Conservation (phyloP, 2,329 filamentous ascomycete genomes). For the Ophiostoma australiae region DNA sequence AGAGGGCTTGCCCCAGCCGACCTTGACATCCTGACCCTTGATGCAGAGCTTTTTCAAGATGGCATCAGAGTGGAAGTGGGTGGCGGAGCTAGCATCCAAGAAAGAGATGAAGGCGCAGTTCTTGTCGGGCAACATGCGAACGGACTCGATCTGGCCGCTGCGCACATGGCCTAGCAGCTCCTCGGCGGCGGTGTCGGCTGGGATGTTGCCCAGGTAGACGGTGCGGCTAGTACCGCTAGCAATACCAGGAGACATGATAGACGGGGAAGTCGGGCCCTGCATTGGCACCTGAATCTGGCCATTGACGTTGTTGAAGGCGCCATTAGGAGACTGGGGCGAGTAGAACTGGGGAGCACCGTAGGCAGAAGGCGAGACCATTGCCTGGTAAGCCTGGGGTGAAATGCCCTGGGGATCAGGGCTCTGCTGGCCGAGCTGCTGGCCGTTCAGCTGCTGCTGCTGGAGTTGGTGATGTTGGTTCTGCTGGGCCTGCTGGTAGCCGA, state of each 20-base stretch:
- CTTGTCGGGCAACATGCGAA: conserved; percentile 93
- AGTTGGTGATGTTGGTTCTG: conserved; percentile 59
- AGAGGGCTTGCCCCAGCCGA: conserved; percentile 98
- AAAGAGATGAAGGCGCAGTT: conserved; percentile 99
- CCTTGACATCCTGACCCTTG: conserved; percentile 98
- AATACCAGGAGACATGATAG: conserved; percentile 71
- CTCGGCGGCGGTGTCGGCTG: conserved; percentile 93
- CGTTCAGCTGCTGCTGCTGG: conserved; percentile 58
- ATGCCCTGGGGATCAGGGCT: conserved; percentile 74
- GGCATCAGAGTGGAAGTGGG: conserved; percentile 98
- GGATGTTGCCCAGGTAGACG: conserved; percentile 96
- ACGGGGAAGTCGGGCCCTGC: conserved; percentile 62
- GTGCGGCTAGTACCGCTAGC: conserved; percentile 90
- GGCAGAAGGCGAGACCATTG: conserved; percentile 77
- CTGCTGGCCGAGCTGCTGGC: conserved; percentile 59
- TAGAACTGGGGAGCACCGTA: conserved; percentile 79
- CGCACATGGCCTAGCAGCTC: conserved; percentile 94
- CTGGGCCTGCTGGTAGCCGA: conserved; percentile 65
- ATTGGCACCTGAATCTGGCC: conserved; percentile 57
- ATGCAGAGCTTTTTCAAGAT: conserved; percentile 99
- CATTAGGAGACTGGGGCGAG: conserved; percentile 79
- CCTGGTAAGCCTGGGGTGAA: conserved; percentile 78
- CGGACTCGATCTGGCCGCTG: conserved; percentile 98
- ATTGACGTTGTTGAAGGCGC: conserved; percentile 61
- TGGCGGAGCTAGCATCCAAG: conserved; percentile 93